These are phyloP conservation scores for Tricholomella constricta DNA, from an alignment of 768 basidiomycete genomes.

Conservation along the genomic window DNA sequence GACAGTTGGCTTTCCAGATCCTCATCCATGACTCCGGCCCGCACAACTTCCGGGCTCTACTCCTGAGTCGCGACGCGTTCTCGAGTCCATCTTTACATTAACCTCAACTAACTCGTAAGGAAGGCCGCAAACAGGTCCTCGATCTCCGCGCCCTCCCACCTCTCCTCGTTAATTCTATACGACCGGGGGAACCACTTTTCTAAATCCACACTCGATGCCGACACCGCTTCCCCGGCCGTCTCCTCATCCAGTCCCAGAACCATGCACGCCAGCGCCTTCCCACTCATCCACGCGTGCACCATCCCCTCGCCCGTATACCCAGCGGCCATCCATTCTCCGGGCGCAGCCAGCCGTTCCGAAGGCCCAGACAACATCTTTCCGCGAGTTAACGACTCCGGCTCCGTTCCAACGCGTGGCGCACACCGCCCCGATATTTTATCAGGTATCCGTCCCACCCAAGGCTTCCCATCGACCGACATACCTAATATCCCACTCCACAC, in stretches of 20 bases:
- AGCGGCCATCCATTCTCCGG: conserved; percentile 74
- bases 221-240: too few relatives aligned
- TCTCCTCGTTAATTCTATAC: conserved; percentile 46
- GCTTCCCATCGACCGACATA: conserved; percentile 58
- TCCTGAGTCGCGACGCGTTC: too few relatives aligned
- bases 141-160: conserved; percentile 48
- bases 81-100: too few relatives aligned
- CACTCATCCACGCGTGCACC: conserved; percentile 69
- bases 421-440: conserved; percentile 44
- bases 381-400: background rate
- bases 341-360: conserved; percentile 22
- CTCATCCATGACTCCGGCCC: too few relatives aligned
- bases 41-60: too few relatives aligned
- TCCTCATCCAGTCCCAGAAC: conserved; percentile 43
- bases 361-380: background rate
- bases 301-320: conserved; percentile 77
- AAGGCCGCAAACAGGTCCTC: conserved; percentile 33
- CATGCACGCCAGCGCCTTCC: conserved; percentile 61
- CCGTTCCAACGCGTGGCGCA: conserved; percentile 12
- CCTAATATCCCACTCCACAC: conserved; percentile 69
- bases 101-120: background rate
- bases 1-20: too few relatives aligned
- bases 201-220: conserved; percentile 17
- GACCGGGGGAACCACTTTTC: conserved; percentile 53
- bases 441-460: conserved; percentile 74